Evolutionary conservation across 169 alveolate species (phyloP).

Genomic region (Eimeria brunetti): DNA sequence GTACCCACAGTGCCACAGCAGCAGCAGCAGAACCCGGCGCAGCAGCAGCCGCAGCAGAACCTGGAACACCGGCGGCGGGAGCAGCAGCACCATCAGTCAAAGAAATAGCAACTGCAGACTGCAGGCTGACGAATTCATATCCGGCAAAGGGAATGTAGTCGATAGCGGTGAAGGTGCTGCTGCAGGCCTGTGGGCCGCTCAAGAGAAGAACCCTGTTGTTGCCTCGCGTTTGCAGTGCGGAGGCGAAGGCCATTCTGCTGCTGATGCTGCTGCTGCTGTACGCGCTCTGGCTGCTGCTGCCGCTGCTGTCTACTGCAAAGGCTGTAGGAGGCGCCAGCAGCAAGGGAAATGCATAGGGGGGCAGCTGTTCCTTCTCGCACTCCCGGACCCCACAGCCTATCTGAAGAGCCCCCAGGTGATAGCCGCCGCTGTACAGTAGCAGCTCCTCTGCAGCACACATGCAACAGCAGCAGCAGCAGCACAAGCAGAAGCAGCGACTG

Average conservation of each 20-base stretch:
- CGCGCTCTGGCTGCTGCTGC: conserved; percentile 20
- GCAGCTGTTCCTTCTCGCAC: conserved; percentile 30
- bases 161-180: conserved; percentile 20
- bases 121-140: conserved; percentile 54
- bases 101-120: conserved; percentile 16
- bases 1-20: not conserved
- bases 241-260: conserved; percentile 49
- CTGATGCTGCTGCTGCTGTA: conserved; percentile 31
- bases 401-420: conserved; percentile 47
- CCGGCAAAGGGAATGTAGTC: conserved; percentile 25
- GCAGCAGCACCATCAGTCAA: not conserved
- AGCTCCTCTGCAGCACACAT: conserved; percentile 53
- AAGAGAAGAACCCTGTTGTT: conserved; percentile 63
- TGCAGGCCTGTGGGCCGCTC: conserved; percentile 73
- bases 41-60: not conserved
- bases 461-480: conserved; percentile 5
- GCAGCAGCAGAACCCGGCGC: not conserved
- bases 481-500: not conserved
- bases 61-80: not conserved
- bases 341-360: conserved; percentile 50
- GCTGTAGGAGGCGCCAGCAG: conserved; percentile 78
- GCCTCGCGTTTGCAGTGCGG: conserved; percentile 66
- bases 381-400: conserved; percentile 37
- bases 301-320: not conserved
- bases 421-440: conserved; percentile 69